Evolutionary conservation across 192 early-diverging fungal genomes (phyloP), one percentile per base, ranked within the genome.

Genomic region (Thoreauomyces humboldtii): DNA sequence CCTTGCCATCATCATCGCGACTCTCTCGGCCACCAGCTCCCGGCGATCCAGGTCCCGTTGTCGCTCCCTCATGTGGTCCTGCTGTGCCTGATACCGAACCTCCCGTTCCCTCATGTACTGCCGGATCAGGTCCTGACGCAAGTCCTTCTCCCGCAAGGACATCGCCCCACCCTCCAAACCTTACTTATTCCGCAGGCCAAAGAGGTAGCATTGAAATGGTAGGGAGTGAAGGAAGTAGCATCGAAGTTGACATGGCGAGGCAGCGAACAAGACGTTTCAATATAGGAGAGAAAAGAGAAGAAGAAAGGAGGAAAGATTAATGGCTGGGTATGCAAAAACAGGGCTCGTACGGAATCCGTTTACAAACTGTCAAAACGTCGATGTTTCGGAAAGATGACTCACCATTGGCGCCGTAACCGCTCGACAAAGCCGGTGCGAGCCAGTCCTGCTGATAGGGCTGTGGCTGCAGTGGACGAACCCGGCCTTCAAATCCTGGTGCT

Each of bases 111-210:
- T 41, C 31, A 67, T 55, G 47, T 67, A 67, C 25, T 67, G 65
- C 2, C 65, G 65, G 34, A 67, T 44, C 44, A 67, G 19, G 22
- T 59, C 65, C 33, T 67, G 44, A n/a, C 65, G 65, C 43, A 67
- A 33, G 31, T 67, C 65, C 44, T 67, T 67, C 24, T 55, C 65
- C 43, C 65, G 65, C 32, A 66, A 37, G 33, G 64, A 57, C 33
- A 41, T 53, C 64, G 64, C 35, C 52, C 64, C 64, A 57, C 64
- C 57, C 64, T 66, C 64, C 64, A 53, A 57, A 66, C 64, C 64
- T 66, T 66, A 58, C 64, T 66, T 66, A 66, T 66, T 56, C 64
- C 64, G 53, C 64, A 57, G 15, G 52, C 53, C 33, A 53, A 64
- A 36, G 29, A 36, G 24, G 41, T 22, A 28, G 35, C 31, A 36